phyloP scores from a whole-genome alignment of 192 early-diverging fungal genomes.

The Coemansia erecta region DNA sequence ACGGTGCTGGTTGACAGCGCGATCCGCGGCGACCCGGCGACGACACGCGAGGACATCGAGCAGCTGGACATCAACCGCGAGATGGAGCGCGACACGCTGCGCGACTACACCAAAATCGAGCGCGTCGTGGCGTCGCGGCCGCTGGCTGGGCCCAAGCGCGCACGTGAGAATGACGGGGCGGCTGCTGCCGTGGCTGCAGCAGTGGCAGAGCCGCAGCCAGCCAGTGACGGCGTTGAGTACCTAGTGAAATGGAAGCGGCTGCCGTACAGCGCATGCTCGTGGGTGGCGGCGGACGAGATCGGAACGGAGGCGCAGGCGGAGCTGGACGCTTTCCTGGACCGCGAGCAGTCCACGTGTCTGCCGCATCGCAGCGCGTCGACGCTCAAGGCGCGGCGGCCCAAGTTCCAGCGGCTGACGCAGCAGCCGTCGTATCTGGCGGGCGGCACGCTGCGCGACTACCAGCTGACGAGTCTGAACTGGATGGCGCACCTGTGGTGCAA shows the following conservation, averaged over 20 bases:
- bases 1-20: conserved; percentile 60
- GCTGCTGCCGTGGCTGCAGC: conserved; percentile 5
- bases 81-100: conserved; percentile 72
- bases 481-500: conserved; percentile 93
- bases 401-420: conserved; percentile 71
- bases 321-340: conserved; percentile 84
- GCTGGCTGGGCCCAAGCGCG: conserved; percentile 21
- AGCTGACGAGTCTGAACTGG: conserved; percentile 95
- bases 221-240: conserved; percentile 70
- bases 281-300: conserved; percentile 73
- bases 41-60: conserved; percentile 86
- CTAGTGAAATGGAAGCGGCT: conserved; percentile 91
- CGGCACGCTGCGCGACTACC: conserved; percentile 93
- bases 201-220: conserved; percentile 8
- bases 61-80: conserved; percentile 81
- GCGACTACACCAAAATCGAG: conserved; percentile 85
- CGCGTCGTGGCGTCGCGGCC: conserved; percentile 76
- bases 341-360: conserved; percentile 68
- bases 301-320: conserved; percentile 74
- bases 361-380: conserved; percentile 64
- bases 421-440: conserved; percentile 83
- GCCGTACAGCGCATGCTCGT: conserved; percentile 85
- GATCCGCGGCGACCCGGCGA: conserved; percentile 62
- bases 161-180: conserved; percentile 33
- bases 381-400: conserved; percentile 62